Base-by-base conservation (phyloP, 305 asterid species). In the Fraxinus dipetala region DNA sequence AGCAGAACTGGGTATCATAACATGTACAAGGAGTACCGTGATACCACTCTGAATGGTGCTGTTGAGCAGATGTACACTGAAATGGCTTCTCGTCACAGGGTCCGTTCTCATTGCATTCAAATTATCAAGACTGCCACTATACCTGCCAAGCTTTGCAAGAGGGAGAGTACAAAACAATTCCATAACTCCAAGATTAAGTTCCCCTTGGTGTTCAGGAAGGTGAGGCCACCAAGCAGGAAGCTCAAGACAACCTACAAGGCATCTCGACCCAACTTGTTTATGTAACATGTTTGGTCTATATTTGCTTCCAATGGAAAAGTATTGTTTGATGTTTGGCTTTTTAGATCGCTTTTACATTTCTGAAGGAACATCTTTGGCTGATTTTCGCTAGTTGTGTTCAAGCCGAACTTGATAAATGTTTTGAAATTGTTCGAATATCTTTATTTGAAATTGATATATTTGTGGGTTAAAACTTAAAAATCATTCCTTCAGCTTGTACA, bases 31-130 rank as follows among this genome's bases (percentile, higher is more conserved):
- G 93, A 90, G 90, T 90, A 86, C 82, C 89, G 90, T 56, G 92
- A 90, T 61, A 87, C 90, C 75, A 89, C 92, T 35, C 65, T 90
- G 88, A 90, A 89, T 20, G 93, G 92, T 6, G 90, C 82, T 16
- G 92, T 86, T 45, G 91, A 90, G 86, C 93, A 90, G 87, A 90
- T 90, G 93, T 87, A 90, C 72, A 90, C 89, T 13, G 91, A 90
- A 89, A 90, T 90, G 92, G 93, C 92, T 82, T 90, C 93, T 74
- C 93, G 91, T 24, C 93, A 89, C 77, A 84, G 91, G 78, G 93
- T 90, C 54, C 91, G 91, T 32, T 20, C 28, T 48, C 93, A 89
- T 22, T 90, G 93, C 85, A 90, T 90, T 83, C 92, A 89, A 77
- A 90, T 90, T 48, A 87, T 90, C 87, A 90, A 87, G 87, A 90